Evolutionary conservation across 192 early-diverging fungal genomes (phyloP).

Genomic region (Rhizophagus sp.): DNA sequence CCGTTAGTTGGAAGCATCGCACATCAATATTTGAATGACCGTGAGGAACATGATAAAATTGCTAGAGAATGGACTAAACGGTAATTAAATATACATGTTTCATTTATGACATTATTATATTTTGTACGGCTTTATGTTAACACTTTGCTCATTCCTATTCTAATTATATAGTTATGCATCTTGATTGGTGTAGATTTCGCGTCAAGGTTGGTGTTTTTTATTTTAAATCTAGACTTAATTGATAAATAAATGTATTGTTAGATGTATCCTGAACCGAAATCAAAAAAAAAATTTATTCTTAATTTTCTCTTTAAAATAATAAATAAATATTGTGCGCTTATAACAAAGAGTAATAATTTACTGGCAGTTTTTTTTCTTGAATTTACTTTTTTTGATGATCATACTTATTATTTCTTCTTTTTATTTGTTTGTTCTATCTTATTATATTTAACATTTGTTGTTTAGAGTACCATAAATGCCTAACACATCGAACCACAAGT

Average conservation of each 20-base stretch:
- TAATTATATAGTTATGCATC: not conserved
- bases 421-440: not conserved
- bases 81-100: conserved; percentile 37
- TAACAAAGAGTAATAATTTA: not conserved
- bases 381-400: not conserved
- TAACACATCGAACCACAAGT: not conserved
- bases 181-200: conserved; percentile 4
- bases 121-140: not conserved
- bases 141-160: not conserved
- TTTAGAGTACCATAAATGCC: not conserved
- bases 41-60: conserved; percentile 83
- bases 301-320: not conserved
- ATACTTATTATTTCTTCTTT: not conserved
- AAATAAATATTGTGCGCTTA: not conserved
- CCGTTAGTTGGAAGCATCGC: conserved; percentile 92
- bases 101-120: not conserved
- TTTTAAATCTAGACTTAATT: not conserved
- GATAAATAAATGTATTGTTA: not conserved
- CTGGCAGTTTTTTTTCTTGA: not conserved
- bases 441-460: not conserved
- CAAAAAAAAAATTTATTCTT: not conserved
- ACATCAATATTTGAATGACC: conserved; percentile 79
- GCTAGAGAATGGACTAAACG: conserved; percentile 94
- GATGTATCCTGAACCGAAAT: not conserved
- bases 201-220: not conserved